phyloP scores from a whole-genome alignment of 2,329 filamentous ascomycete species.

The Monilinia fructigena region DNA sequence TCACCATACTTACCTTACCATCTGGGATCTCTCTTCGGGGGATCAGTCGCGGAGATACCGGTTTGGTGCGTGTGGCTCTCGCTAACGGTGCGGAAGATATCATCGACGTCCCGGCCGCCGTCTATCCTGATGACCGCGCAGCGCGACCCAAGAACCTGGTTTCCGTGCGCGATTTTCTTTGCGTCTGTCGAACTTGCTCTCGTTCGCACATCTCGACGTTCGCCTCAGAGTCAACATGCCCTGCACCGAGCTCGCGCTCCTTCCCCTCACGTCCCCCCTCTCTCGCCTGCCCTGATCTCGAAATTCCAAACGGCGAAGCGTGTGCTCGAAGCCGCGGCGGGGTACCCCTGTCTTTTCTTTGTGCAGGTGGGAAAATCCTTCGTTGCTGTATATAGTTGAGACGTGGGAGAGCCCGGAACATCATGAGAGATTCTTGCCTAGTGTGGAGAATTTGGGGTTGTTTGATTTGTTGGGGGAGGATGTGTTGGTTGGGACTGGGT shows the following conservation, averaged over 20 bases:
- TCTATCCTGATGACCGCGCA: too few relatives aligned
- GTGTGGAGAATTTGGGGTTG: constrained; percentile 44
- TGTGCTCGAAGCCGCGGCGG: constrained; percentile 36
- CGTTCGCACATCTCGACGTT: too few relatives aligned
- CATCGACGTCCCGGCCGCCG: too few relatives aligned
- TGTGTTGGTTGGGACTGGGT: constrained; percentile 29
- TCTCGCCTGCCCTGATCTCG: background rate
- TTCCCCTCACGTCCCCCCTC: constrained; percentile 12
- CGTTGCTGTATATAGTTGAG: constrained; percentile 46
- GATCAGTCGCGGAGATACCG: too few relatives aligned
- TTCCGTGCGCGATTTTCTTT: too few relatives aligned
- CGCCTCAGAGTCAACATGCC: background rate
- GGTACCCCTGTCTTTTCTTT: constrained; percentile 42
- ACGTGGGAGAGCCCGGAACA: constrained; percentile 46
- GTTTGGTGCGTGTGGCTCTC: too few relatives aligned
- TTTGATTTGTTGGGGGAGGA: constrained; percentile 42
- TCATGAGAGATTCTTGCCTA: constrained; percentile 47
- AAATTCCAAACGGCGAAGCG: background rate
- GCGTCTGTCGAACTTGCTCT: too few relatives aligned
- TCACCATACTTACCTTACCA: too few relatives aligned
- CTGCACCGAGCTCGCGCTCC: constrained; percentile 8
- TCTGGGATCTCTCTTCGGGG: too few relatives aligned
- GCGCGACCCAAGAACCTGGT: too few relatives aligned
- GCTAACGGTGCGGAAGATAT: too few relatives aligned
- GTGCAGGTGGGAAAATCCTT: constrained; percentile 47